Evolutionary conservation across 1,139 yeast genomes (phyloP).

Genomic region (Debaryomycetaceae sp.): DNA sequence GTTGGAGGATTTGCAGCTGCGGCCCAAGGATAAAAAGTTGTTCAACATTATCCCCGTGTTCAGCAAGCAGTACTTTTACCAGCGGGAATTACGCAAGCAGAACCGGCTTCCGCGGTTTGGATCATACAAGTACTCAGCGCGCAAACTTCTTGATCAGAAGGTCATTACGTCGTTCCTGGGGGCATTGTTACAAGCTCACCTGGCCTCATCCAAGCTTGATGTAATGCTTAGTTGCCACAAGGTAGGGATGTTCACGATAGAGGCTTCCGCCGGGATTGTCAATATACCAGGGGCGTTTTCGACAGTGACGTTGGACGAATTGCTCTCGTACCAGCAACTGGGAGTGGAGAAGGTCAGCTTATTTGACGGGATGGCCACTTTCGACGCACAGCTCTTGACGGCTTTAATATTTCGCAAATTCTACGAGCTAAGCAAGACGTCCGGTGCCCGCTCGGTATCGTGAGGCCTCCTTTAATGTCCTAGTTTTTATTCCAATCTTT

Average conservation of each 20-base stretch:
- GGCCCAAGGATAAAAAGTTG: conserved; percentile 39
- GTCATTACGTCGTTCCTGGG: conserved; percentile 52
- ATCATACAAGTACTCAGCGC: conserved; percentile 71
- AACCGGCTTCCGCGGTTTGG: conserved; percentile 73
- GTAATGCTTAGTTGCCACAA: conserved; percentile 71
- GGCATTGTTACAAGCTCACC: conserved; percentile 25
- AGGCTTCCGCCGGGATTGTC: conserved; percentile 39
- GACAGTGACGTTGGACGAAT: conserved; percentile 52
- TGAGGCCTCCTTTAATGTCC: background rate
- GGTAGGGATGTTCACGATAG: conserved; percentile 63
- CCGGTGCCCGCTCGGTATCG: no score
- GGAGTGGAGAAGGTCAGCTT: conserved; percentile 37
- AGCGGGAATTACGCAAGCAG: conserved; percentile 55
- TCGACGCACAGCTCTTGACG: conserved; percentile 55
- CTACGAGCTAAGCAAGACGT: conserved; percentile 32
- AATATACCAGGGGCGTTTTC: conserved; percentile 42
- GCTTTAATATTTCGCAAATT: conserved; percentile 65
- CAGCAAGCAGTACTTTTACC: conserved; percentile 71
- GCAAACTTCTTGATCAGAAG: conserved; percentile 64
- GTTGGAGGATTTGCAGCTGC: conserved; percentile 50
- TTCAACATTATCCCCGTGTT: conserved; percentile 52
- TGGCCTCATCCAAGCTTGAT: conserved; percentile 52
- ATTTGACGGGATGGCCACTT: conserved; percentile 56
- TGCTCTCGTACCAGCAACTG: conserved; percentile 59
- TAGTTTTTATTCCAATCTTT: conserved; percentile 1